These are phyloP conservation scores for Arctostaphylos glauca DNA, from an alignment of 148 eudicot genomes.

Conservation along the genomic window DNA sequence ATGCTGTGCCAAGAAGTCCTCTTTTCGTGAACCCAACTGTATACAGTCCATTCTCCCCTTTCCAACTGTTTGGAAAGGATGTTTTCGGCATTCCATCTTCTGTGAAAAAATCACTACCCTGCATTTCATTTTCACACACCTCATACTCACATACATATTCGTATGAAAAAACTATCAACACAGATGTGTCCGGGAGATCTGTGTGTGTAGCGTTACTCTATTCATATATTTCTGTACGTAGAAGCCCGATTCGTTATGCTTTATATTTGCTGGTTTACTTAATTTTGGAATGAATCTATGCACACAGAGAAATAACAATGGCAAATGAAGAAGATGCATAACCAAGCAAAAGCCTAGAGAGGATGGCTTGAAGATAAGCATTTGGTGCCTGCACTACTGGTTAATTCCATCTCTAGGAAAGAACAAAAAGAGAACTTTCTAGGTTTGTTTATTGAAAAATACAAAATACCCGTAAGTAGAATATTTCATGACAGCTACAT, in stretches of 20 bases:
- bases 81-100: conserved; percentile 75
- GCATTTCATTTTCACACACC: conserved; percentile 15
- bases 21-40: conserved; percentile 83
- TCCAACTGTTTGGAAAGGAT: conserved; percentile 86
- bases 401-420: conserved; percentile 23
- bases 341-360: no score
- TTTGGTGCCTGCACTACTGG: neutral
- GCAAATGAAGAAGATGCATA: no score
- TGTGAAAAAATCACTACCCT: conserved; percentile 65
- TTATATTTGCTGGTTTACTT: no score
- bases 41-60: conserved; percentile 74
- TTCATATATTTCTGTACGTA: no score
- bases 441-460: neutral
- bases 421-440: conserved; percentile 27
- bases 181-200: no score
- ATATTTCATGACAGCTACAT: conserved; percentile 47
- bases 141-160: no score
- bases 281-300: no score
- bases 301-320: no score
- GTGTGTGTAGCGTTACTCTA: no score
- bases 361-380: no score
- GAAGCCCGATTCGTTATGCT: no score
- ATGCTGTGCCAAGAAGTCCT: conserved; percentile 72
- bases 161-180: no score
- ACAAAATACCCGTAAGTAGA: neutral